Evolutionary conservation across 805 yeast genomes (phyloP), one percentile per base, ranked within the genome.

Genomic region (Sporopachydermia lactativora): DNA sequence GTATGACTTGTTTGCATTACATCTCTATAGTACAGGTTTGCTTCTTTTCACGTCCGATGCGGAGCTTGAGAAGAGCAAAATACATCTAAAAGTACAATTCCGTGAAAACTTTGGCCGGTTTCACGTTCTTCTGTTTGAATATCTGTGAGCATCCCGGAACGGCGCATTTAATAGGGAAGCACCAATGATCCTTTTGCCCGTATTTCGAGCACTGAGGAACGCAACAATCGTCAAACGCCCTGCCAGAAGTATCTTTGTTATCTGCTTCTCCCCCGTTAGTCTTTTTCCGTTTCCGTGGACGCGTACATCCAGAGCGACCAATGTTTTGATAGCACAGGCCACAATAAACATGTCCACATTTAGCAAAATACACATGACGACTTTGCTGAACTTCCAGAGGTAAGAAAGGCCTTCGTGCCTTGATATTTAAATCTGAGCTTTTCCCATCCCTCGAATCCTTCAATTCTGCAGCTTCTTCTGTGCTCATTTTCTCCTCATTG

Each of bases 261-360:
- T 66, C 61, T 58, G 11, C 58, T 57, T 36, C 28, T 5, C 5
- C n/a, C n/a, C n/a, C n/a, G 11, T 36, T n/a, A 34, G n/a, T 34
- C 8, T 17, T 36, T 14, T 36, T 15, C n/a, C 18, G 8, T 8
- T 36, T 36, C 39, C 19, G 18, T 5, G 17, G 42, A 40, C 31
- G 8, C 8, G 31, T 24, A n/a, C 31, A 24, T 8, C 31, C 31
- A 8, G 64, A 50, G 49, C 70, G 66, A 14, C 69, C 70, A n/a
- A 80, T 74, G 49, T 75, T 70, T 47, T 73, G 73, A 16, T 80
- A 81, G 59, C 96, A 85, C 35, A 89, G 59, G 1, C 95, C 96
- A 57, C 96, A 85, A 54, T 73, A 85, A 1, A 77, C 70, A 60
- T 85, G 96, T 0, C 95, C 95, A 62, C 96, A 85, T 34, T 61